These are phyloP conservation scores for Camellia japonica DNA, from an alignment of 148 eudicot genomes.

Conservation along the genomic window DNA sequence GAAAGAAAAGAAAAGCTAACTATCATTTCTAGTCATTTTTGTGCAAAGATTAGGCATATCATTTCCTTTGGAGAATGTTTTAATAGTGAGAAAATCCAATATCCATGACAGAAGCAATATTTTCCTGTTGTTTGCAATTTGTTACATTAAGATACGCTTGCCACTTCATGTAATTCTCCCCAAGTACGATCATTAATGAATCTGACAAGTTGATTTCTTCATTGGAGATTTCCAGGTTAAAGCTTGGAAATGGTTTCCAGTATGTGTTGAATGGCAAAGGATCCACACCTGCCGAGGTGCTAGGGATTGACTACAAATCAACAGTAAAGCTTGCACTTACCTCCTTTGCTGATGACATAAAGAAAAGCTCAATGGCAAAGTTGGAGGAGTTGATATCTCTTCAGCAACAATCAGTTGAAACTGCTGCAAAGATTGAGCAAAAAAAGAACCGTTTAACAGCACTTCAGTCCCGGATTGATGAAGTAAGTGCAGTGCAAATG, in stretches of 20 bases:
- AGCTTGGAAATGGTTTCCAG: constrained; percentile 72
- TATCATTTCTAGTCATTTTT: not conserved
- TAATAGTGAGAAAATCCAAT: not conserved
- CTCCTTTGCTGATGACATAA: constrained; percentile 57
- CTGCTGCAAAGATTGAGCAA: constrained; percentile 52
- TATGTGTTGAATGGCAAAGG: constrained; percentile 66
- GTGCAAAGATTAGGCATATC: not conserved
- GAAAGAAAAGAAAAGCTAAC: not conserved
- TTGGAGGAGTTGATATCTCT: constrained; percentile 73
- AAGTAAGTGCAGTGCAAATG: constrained; percentile 41
- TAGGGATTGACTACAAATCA: constrained; percentile 77
- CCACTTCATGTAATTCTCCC: not conserved
- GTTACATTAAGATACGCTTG: not conserved
- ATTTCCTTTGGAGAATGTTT: not conserved
- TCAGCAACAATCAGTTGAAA: constrained; percentile 65
- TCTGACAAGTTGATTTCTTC: not conserved
- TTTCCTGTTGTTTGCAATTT: not conserved
- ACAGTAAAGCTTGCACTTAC: constrained; percentile 65
- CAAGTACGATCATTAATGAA: not conserved
- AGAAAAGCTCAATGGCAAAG: constrained; percentile 56
- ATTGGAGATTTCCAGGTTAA: constrained; percentile 46
- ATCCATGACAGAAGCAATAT: constrained; percentile 1
- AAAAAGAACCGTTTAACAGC: constrained; percentile 55
- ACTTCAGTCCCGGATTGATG: constrained; percentile 60
- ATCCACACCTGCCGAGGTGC: constrained; percentile 61